phyloP scores from a whole-genome alignment of 192 early-diverging fungal genomes.

The Coemansia sp. region DNA sequence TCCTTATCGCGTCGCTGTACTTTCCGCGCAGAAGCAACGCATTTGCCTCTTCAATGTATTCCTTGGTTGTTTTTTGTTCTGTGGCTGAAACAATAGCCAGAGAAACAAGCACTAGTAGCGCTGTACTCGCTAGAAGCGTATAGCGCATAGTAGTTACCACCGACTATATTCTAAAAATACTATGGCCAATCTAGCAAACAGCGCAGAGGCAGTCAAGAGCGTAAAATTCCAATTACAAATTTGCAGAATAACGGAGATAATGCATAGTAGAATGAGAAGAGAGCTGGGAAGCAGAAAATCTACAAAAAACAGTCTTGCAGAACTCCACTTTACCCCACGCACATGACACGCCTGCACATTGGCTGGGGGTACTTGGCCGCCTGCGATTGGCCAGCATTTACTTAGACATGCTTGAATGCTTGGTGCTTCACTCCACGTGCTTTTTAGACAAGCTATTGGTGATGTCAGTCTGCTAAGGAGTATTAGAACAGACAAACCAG shows the following conservation, averaged over 20 bases:
- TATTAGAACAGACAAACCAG: too few relatives aligned
- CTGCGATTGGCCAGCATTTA: slow-evolving; percentile 24
- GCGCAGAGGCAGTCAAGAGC: too few relatives aligned
- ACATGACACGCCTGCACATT: not conserved
- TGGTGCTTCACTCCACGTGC: too few relatives aligned
- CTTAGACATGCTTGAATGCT: not conserved
- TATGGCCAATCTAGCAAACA: not conserved
- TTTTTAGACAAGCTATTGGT: too few relatives aligned
- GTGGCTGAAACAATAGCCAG: slow-evolving; percentile 24
- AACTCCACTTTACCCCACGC: not conserved
- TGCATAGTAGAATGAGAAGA: not conserved
- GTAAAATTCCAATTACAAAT: too few relatives aligned
- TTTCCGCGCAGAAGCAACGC: slow-evolving; percentile 38
- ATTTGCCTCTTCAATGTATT: slow-evolving; percentile 51
- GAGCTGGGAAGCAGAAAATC: not conserved
- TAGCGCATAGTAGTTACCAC: slow-evolving; percentile 27
- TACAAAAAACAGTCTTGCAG: not conserved
- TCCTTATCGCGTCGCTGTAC: slow-evolving; percentile 34
- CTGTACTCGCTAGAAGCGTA: slow-evolving; percentile 31
- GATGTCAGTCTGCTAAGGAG: too few relatives aligned
- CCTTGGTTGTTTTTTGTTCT: slow-evolving; percentile 43
- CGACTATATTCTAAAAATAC: not conserved
- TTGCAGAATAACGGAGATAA: not conserved
- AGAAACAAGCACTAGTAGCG: slow-evolving; percentile 23
- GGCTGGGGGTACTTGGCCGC: slow-evolving; percentile 21